Base-by-base conservation (phyloP, 768 basidiomycete species). In the Mycena vitilis region DNA sequence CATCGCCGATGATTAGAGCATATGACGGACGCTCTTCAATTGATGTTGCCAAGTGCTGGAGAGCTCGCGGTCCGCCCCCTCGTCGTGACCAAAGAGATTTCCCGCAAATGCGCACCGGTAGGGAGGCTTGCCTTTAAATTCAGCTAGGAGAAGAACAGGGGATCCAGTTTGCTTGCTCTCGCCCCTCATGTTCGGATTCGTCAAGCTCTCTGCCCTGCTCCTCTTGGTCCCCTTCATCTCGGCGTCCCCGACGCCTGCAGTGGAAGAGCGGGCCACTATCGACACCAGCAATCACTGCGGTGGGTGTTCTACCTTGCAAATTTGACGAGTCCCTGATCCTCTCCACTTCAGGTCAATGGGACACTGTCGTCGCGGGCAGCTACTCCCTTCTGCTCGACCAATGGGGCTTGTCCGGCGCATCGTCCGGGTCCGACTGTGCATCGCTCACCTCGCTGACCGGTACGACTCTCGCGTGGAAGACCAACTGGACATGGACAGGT, bases 331-430 rank as follows among this genome's bases (percentile, higher is more conserved):
- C 38, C 6, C 48, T 57, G 40, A 57, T 60, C 47, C 20, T 49
- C 16, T 23, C 54, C 0, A 54, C 20, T 56, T 23, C n/a, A 83
- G 88, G 86, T 18, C 83, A 88, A 80, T 91, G 82, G 83, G 88
- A 88, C 55, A 73, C 76, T 20, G 80, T 87, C 61, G 68, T 75
- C 16, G 81, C 80, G 4, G 84, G 83, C 10, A 68, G 74, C 13
- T 91, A 90, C 77, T 79, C 82, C 5, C 72, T 91, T 22, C 73
- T 82, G 51, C 82, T 85, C 45, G 81, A 91, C 73, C 86, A 83
- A 63, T 84, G 84, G 84, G 83, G 83, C 15, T 64, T 66, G 47
- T 74, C 73, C 9, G 76, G 78, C 54, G 84, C 86, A 4, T 74
- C 76, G 9, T 83, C 85, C 13, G 88, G 89, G 44, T 83, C 79